Evolutionary conservation across 805 yeast species (phyloP), one percentile per base, ranked within the genome.

Genomic region (Wickerhamomyces chaumierensis): DNA sequence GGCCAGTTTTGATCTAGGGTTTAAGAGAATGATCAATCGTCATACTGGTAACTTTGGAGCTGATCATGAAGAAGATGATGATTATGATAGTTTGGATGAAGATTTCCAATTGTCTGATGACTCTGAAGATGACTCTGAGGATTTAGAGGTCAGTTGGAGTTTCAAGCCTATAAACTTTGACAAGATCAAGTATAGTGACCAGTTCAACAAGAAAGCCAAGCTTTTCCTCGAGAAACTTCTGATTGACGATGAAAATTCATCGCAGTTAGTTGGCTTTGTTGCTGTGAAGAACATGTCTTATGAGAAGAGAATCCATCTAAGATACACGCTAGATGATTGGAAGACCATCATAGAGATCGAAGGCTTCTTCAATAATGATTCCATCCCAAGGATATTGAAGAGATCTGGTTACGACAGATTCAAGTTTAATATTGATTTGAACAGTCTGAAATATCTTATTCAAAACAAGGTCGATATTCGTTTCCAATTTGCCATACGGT

Each of bases 321-420:
- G 87, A 39, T 88, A 85, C 60, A 75, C 95, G 0, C 65, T 77
- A 45, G 86, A 90, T 55, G 61, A 68, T 49, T 88, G 97, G 97
- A 63, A 62, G 33, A 78, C 94, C 0, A 73, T 78, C 18, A 67
- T 75, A 33, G 90, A 82, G 53, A 71, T 80, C 25, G 76, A 75
- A 33, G 81, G 88, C 4, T 46, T 53, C 3, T 86, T 73, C 59
- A 65, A 69, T 3, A 68, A 72, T 3, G 85, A 80, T 42, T 40
- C 23, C 6, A 52, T 68, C 2, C 76, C 80, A 5, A 53, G 66
- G 31, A 55, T 68, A 6, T 58, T 78, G 44, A 66, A 65, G 42
- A 54, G 61, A 15, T 62, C 77, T 36, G 57, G 65, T 39, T 80
- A 75, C 56, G 95, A 85, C 56, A 63, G 94, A 35, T 85, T 85